Evolutionary conservation across 108 stramenopile genomes (phyloP).

Genomic region (Nitzschia sp.): DNA sequence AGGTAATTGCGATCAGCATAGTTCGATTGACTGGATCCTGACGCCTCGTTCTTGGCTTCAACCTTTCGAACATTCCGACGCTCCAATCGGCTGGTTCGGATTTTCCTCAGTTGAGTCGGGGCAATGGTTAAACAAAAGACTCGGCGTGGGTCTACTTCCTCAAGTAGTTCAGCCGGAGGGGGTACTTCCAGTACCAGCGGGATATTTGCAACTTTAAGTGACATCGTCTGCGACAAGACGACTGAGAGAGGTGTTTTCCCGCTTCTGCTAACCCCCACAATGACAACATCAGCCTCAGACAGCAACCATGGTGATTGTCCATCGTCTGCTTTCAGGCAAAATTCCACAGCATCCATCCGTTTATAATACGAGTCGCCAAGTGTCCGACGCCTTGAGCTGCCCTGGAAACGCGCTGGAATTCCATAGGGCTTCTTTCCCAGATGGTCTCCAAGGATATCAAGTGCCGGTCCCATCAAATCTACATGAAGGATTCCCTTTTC

Average conservation of each 20-base stretch:
- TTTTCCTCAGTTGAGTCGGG: slow-evolving; percentile 35
- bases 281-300: slow-evolving; percentile 44
- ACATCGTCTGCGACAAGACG: slow-evolving; percentile 43
- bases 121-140: slow-evolving; percentile 45
- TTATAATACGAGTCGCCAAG: slow-evolving; percentile 41
- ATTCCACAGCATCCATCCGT: slow-evolving; percentile 52
- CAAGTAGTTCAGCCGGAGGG: slow-evolving; percentile 40
- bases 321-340: slow-evolving; percentile 47
- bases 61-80: slow-evolving; percentile 14
- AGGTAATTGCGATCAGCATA: slow-evolving; percentile 51
- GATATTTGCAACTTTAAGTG: slow-evolving; percentile 52
- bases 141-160: slow-evolving; percentile 32
- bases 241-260: slow-evolving; percentile 51
- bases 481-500: slow-evolving; percentile 20
- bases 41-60: slow-evolving; percentile 1
- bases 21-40: slow-evolving; percentile 19
- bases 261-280: slow-evolving; percentile 44
- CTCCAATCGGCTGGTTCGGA: slow-evolving; percentile 38
- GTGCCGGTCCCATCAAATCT: slow-evolving; percentile 43
- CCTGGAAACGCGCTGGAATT: slow-evolving; percentile 13
- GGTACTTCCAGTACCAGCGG: slow-evolving; percentile 50
- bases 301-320: slow-evolving; percentile 38
- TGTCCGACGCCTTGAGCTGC: neutral
- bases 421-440: slow-evolving; percentile 39
- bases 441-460: slow-evolving; percentile 30